Conservation (phyloP, 129 eudicot genomes). For the Flaveria ramosissima region DNA sequence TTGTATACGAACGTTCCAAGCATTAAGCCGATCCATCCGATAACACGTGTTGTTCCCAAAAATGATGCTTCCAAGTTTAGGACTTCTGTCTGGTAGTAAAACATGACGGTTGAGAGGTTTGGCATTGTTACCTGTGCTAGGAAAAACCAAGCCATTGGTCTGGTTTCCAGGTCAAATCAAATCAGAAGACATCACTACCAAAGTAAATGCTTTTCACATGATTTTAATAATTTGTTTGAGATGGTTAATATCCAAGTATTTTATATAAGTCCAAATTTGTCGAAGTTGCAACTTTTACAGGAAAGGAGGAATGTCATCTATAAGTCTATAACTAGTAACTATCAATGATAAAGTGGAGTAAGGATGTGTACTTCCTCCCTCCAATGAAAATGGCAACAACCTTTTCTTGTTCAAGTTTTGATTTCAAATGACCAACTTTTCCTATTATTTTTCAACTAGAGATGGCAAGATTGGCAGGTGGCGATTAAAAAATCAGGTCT, state of each 20-base stretch:
- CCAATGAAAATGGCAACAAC: slow-evolving; percentile 10
- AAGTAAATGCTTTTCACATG: not conserved
- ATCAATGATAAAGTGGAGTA: not conserved
- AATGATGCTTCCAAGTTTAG: slow-evolving; percentile 83
- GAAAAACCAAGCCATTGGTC: slow-evolving; percentile 99
- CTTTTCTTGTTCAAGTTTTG: not conserved
- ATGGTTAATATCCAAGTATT: slow-evolving; percentile 2
- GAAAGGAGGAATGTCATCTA: not conserved
- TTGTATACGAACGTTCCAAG: slow-evolving; percentile 84
- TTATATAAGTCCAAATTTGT: not conserved
- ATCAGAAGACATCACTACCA: slow-evolving; percentile 11
- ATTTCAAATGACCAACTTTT: not conserved
- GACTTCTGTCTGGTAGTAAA: slow-evolving; percentile 90
- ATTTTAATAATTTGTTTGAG: not conserved
- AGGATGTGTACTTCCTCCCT: slow-evolving; percentile 8
- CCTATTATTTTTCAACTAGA: slow-evolving; percentile 14
- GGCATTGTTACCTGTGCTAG: slow-evolving; percentile 85
- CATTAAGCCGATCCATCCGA: slow-evolving; percentile 94
- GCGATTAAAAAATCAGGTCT: not conserved
- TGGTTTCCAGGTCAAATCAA: slow-evolving; percentile 43
- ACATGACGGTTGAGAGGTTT: slow-evolving; percentile 83
- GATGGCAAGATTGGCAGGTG: not conserved
- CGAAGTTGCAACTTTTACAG: slow-evolving; percentile 12
- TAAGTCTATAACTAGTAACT: slow-evolving; percentile 8
- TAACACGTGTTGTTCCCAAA: slow-evolving; percentile 84